Evolutionary conservation across 2,329 filamentous ascomycete genomes (phyloP).

Genomic region (Apiospora koreana): DNA sequence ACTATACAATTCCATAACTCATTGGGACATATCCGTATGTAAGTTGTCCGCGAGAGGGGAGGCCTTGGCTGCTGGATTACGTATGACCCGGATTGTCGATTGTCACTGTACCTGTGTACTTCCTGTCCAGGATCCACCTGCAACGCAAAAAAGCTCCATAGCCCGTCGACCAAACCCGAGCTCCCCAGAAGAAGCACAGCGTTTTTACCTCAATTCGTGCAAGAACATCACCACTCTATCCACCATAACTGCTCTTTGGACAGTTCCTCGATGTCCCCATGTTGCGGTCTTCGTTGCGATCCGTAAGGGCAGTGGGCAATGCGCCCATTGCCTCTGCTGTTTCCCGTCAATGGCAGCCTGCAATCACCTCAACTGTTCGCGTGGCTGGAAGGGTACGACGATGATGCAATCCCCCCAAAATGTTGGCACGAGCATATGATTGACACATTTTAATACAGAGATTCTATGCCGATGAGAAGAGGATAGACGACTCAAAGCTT

Average conservation of each 20-base stretch:
- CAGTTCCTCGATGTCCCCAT: slow-evolving; percentile 52
- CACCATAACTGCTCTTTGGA: slow-evolving; percentile 3
- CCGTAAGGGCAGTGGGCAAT: slow-evolving; percentile 60
- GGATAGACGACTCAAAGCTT: slow-evolving; percentile 51
- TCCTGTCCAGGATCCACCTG: neutral
- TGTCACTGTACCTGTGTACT: neutral
- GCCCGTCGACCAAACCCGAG: slow-evolving; percentile 8
- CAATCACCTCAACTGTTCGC: slow-evolving; percentile 38
- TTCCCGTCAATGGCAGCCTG: slow-evolving; percentile 60
- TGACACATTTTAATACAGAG: slow-evolving; percentile 45
- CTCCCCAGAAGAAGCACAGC: slow-evolving; percentile 5
- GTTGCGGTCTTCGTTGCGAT: slow-evolving; percentile 70
- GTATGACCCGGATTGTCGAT: neutral
- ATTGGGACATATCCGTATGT: too few relatives aligned
- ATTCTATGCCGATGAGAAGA: slow-evolving; percentile 57
- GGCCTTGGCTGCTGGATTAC: neutral
- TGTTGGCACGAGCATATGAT: neutral
- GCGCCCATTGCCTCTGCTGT: slow-evolving; percentile 53
- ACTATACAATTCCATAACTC: too few relatives aligned
- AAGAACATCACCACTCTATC: neutral
- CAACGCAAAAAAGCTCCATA: slow-evolving; percentile 9
- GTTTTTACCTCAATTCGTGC: slow-evolving; percentile 7
- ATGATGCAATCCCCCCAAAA: slow-evolving; percentile 20
- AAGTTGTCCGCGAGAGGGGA: neutral
- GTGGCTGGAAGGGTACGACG: slow-evolving; percentile 41